Percentiles rank a stretch among this genome's conserved stretches.
Evolutionary conservation across 805 yeast genomes (phyloP).

Genomic region (Nakazawaea ernobii): DNA sequence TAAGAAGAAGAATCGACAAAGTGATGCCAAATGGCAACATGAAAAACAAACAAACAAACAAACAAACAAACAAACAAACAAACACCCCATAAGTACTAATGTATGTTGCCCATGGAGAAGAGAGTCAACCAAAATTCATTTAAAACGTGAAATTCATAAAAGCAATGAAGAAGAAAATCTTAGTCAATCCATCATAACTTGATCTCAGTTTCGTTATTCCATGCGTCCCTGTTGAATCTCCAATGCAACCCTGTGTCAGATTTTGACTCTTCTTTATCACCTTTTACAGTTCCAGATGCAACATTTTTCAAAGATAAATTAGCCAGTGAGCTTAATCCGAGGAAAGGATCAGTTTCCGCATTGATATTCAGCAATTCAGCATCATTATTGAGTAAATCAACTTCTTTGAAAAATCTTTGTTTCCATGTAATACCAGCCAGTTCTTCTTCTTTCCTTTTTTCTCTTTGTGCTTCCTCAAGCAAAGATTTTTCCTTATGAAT

Average conservation of each 20-base stretch:
- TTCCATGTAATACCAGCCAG: slow-evolving; percentile 65
- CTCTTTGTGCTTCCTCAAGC: slow-evolving; percentile 84
- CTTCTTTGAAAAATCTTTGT: slow-evolving; percentile 71
- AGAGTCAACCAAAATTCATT: neutral
- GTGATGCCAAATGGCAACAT: neutral
- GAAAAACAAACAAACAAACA: neutral
- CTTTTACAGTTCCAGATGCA: slow-evolving; percentile 58
- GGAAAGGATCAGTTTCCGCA: slow-evolving; percentile 31
- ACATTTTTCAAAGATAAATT: slow-evolving; percentile 57
- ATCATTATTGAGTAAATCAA: slow-evolving; percentile 28
- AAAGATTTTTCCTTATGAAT: slow-evolving; percentile 71
- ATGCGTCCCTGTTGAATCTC: slow-evolving; percentile 55
- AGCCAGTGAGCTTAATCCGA: slow-evolving; percentile 39
- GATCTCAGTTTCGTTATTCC: slow-evolving; percentile 58
- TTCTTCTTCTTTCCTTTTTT: slow-evolving; percentile 65
- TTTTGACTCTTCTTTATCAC: slow-evolving; percentile 44
- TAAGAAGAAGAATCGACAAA: no score
- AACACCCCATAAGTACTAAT: neutral
- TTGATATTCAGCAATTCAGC: slow-evolving; percentile 17
- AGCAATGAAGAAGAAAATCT: neutral
- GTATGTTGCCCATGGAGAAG: neutral
- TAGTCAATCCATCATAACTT: slow-evolving; percentile 23
- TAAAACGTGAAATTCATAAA: no score
- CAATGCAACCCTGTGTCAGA: slow-evolving; percentile 49
- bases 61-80: neutral